Percentiles rank a stretch among this genome's conserved stretches.
These are phyloP conservation scores for Luffa aegyptiaca DNA, from an alignment of 306 rosid species.

Conservation along the genomic window DNA sequence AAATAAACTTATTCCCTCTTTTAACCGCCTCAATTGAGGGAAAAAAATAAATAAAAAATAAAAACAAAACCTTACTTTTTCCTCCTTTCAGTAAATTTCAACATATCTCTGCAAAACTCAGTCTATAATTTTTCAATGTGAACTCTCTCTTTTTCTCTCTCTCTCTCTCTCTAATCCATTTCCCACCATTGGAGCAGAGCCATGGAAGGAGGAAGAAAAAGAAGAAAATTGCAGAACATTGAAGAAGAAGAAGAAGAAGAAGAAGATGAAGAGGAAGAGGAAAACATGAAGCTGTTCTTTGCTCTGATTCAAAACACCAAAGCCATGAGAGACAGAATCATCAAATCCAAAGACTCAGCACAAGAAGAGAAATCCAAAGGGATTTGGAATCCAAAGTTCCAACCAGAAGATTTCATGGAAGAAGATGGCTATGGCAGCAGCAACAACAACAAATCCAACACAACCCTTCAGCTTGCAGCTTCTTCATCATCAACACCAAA, in stretches of 20 bases:
- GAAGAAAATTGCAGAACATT: constrained; percentile 35
- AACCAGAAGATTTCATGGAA: constrained; percentile 57
- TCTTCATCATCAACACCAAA: not conserved
- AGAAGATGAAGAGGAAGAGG: constrained; percentile 43
- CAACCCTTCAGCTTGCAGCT: not conserved
- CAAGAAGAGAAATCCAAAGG: constrained; percentile 11
- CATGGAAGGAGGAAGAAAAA: constrained; percentile 55
- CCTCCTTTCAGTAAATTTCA: not conserved
- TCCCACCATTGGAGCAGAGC: not conserved
- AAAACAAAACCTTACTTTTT: not conserved
- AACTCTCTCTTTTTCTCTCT: not conserved
- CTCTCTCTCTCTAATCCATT: not conserved
- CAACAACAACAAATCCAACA: not conserved
- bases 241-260: constrained; percentile 30
- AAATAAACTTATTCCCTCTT: no score
- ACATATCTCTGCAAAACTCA: not conserved
- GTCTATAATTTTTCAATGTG: not conserved
- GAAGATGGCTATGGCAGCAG: not conserved
- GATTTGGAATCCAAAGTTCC: constrained; percentile 60
- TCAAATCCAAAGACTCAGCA: constrained; percentile 4
- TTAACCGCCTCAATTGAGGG: no score
- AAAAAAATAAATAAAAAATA: not conserved
- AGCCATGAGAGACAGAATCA: constrained; percentile 26
- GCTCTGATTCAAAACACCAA: constrained; percentile 61
- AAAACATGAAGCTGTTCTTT: constrained; percentile 58